Evolutionary conservation across 306 rosid species (phyloP).

Genomic region (Sicyos baderoa): DNA sequence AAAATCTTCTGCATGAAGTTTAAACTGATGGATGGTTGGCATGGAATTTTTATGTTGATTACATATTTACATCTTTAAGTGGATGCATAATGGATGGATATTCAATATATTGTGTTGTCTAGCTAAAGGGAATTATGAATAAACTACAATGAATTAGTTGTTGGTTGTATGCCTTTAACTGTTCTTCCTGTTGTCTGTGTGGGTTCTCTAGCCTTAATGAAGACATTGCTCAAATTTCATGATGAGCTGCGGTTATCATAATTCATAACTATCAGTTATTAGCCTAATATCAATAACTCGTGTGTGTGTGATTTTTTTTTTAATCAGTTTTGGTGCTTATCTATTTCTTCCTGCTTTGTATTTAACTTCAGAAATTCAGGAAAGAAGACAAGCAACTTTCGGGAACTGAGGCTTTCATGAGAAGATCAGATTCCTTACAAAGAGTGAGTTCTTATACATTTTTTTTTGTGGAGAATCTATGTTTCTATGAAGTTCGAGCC

Average conservation of each 20-base stretch:
- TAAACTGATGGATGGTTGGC: not conserved
- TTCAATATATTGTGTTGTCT: not conserved
- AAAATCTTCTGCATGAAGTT: conserved; percentile 1
- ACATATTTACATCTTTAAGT: not conserved
- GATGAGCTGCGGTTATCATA: not conserved
- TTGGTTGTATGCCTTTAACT: not conserved
- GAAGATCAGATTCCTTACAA: conserved; percentile 78
- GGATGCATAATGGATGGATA: not conserved
- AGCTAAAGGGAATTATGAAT: not conserved
- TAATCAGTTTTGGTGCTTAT: conserved; percentile 15
- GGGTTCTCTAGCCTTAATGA: conserved; percentile 3
- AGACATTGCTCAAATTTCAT: not conserved
- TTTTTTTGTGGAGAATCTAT: not conserved
- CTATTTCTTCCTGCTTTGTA: not conserved
- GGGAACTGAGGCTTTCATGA: conserved; percentile 84
- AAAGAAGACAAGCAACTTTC: conserved; percentile 79
- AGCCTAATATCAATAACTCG: not conserved
- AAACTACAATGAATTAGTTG: not conserved
- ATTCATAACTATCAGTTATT: not conserved
- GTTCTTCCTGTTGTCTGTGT: not conserved
- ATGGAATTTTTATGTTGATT: not conserved
- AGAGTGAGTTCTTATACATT: conserved; percentile 47
- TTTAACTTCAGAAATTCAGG: conserved; percentile 69
- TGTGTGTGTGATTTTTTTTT: not conserved
- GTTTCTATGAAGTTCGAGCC: conserved; percentile 36